Conservation (phyloP, 139 green algal species). For the Chlorella sorokiniana region DNA sequence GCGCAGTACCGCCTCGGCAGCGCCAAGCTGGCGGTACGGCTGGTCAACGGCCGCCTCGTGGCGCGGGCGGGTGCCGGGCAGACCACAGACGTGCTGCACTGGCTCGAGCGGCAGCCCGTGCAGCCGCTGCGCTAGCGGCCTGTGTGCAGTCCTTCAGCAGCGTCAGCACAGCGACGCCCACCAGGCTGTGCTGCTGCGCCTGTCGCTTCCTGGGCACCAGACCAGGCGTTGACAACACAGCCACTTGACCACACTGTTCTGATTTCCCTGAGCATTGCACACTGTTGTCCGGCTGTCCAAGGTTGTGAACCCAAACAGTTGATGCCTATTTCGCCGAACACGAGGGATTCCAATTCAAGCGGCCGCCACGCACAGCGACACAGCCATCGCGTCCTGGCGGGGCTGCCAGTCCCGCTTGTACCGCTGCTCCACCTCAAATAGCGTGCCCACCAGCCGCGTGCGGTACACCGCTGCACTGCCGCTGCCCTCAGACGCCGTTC, state of each 20-base stretch:
- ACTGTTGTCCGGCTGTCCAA: too few relatives aligned
- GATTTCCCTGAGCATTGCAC: too few relatives aligned
- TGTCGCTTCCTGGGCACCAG: too few relatives aligned
- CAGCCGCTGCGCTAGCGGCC: background rate
- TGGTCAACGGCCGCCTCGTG: conserved; percentile 44
- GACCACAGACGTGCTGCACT: conserved; percentile 30
- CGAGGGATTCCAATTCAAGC: too few relatives aligned
- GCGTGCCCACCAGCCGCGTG: background rate
- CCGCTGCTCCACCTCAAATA: conserved; percentile 17
- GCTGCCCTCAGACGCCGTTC: background rate
- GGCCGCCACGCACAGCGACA: conserved; percentile 3
- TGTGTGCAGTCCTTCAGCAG: background rate
- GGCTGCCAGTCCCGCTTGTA: conserved; percentile 18
- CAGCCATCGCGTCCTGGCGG: conserved; percentile 10
- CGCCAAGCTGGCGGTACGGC: conserved; percentile 25
- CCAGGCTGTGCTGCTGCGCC: background rate
- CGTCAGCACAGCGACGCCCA: too few relatives aligned
- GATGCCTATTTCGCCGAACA: too few relatives aligned
- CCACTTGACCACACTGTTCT: too few relatives aligned
- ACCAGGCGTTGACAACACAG: too few relatives aligned
- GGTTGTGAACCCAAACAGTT: too few relatives aligned
- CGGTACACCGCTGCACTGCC: background rate
- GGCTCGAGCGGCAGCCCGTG: conserved; percentile 36
- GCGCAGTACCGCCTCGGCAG: conserved; percentile 31
- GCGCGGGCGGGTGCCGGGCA: conserved; percentile 18